Conservation (phyloP, 2,329 filamentous ascomycete genomes). For the Trichophyton mentagrophytes region DNA sequence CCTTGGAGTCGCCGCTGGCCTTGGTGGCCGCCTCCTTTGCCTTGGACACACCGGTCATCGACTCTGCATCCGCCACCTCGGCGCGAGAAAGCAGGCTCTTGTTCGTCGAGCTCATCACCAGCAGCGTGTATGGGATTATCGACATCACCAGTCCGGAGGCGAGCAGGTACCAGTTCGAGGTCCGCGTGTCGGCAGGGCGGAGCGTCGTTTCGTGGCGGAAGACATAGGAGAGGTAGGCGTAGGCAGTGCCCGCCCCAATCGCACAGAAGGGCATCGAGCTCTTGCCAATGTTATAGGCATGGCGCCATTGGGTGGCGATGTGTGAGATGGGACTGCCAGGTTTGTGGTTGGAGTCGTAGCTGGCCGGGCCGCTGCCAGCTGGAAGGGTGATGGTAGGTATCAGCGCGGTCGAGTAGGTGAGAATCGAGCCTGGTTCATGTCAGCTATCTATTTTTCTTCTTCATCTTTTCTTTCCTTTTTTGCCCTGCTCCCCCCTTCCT, state of each 20-base stretch:
- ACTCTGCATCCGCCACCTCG: slow-evolving; percentile 16
- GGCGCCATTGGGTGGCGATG: slow-evolving; percentile 21
- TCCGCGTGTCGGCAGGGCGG: slow-evolving; percentile 10
- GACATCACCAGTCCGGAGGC: slow-evolving; percentile 21
- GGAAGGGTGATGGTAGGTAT: slow-evolving; percentile 12
- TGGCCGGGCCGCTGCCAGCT: slow-evolving; percentile 6
- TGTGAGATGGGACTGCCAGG: slow-evolving; percentile 14
- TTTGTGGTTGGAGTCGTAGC: slow-evolving; percentile 10
- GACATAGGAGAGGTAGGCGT: slow-evolving; percentile 29
- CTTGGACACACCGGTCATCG: slow-evolving; percentile 11
- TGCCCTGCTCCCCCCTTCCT: no score
- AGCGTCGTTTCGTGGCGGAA: slow-evolving; percentile 10
- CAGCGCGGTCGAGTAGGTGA: slow-evolving; percentile 9
- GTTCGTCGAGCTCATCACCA: slow-evolving; percentile 21
- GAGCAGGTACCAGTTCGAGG: slow-evolving; percentile 16
- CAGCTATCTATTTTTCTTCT: neutral
- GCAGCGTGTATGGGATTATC: slow-evolving; percentile 25
- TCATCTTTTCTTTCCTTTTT: neutral
- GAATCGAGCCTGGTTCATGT: slow-evolving; percentile 8
- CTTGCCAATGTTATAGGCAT: slow-evolving; percentile 38
- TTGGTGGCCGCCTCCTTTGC: slow-evolving; percentile 9
- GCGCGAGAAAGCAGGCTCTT: slow-evolving; percentile 18
- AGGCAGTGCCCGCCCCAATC: slow-evolving; percentile 41
- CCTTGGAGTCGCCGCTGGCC: slow-evolving; percentile 7
- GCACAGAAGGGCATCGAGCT: slow-evolving; percentile 40